phyloP scores from a whole-genome alignment of 768 basidiomycete genomes.

The Trametes elegans region DNA sequence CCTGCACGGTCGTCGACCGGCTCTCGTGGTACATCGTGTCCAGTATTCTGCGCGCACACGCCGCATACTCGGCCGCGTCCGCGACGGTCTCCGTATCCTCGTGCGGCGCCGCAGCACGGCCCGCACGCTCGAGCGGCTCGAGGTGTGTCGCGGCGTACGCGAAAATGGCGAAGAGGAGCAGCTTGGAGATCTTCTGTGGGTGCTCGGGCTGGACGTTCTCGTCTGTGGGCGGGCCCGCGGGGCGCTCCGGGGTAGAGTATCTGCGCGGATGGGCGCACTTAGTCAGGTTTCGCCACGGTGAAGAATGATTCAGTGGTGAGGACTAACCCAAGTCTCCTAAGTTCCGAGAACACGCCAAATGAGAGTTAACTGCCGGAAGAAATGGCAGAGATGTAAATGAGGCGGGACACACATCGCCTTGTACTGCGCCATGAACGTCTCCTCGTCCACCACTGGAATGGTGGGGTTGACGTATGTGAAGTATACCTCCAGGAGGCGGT shows the following conservation, averaged over 20 bases:
- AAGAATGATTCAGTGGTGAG: too few species aligned
- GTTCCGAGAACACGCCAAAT: too few species aligned
- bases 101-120: constrained; percentile 42
- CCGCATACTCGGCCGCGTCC: constrained; percentile 61
- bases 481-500: constrained; percentile 68
- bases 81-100: constrained; percentile 57
- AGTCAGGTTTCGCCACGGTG: background rate
- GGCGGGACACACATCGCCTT: constrained; percentile 21
- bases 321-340: constrained; percentile 5
- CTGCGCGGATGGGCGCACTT: background rate
- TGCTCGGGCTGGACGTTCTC: constrained; percentile 37
- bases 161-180: constrained; percentile 79
- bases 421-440: constrained; percentile 62
- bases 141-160: constrained; percentile 68
- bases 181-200: constrained; percentile 56
- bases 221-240: background rate
- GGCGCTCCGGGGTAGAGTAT: background rate
- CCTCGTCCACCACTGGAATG: constrained; percentile 75
- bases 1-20: constrained; percentile 74
- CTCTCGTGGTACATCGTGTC: constrained; percentile 56
- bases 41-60: constrained; percentile 58
- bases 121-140: constrained; percentile 36
- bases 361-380: background rate
- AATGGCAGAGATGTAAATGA: too few species aligned
- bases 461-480: constrained; percentile 82